Evolutionary conservation across 768 basidiomycete species (phyloP).

Genomic region (Mycena filopes): DNA sequence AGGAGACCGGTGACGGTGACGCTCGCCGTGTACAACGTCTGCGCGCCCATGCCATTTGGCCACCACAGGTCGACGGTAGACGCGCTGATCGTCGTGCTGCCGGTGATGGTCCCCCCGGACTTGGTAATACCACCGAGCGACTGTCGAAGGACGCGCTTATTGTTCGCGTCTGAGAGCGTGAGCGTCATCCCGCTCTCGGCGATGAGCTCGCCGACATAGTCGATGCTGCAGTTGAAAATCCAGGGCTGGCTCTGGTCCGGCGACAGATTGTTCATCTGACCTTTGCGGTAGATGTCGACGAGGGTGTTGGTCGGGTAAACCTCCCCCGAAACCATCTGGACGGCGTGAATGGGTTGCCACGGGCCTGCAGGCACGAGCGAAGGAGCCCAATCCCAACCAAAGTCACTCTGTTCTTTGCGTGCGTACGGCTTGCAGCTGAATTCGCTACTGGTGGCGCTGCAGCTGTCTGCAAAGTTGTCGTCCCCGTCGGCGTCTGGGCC

Average conservation of each 20-base stretch:
- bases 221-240: constrained; percentile 21
- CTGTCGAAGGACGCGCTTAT: constrained; percentile 12
- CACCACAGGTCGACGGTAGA: constrained; percentile 20
- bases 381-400: constrained; percentile 27
- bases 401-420: constrained; percentile 25
- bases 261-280: constrained; percentile 20
- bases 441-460: constrained; percentile 9
- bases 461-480: constrained; percentile 26
- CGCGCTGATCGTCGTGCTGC: constrained; percentile 19
- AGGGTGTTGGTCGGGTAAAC: constrained; percentile 20
- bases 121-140: constrained; percentile 2
- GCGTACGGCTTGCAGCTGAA: constrained; percentile 30
- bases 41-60: constrained; percentile 27
- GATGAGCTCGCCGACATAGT: constrained; percentile 14
- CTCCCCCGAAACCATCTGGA: constrained; percentile 16
- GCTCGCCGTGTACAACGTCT: constrained; percentile 25
- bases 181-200: constrained; percentile 12
- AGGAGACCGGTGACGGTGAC: constrained; percentile 1
- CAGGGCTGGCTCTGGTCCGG: constrained; percentile 21
- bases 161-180: constrained; percentile 12
- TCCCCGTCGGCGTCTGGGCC: constrained; percentile 13
- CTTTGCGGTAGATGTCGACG: constrained; percentile 27
- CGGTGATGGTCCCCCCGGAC: constrained; percentile 13
- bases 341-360: constrained; percentile 22
- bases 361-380: constrained; percentile 24